These are phyloP conservation scores for Fusarium globosum DNA, from an alignment of 2,329 filamentous ascomycete species.

Conservation along the genomic window DNA sequence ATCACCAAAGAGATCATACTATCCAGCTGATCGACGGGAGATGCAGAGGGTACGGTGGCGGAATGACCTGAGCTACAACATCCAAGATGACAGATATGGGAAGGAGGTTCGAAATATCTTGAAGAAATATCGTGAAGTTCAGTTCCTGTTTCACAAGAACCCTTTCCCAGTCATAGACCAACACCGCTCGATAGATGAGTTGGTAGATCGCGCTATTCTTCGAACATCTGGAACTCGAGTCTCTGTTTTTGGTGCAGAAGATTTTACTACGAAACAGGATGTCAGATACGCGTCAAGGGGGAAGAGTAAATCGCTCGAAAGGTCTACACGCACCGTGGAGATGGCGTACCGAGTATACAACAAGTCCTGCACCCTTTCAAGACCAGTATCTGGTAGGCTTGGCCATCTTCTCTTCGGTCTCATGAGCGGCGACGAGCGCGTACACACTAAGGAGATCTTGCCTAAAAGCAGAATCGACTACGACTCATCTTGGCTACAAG, in stretches of 20 bases:
- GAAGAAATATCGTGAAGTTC: neutral
- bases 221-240: slow-evolving; percentile 16
- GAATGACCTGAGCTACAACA: slow-evolving; percentile 49
- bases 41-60: slow-evolving; percentile 64
- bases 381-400: neutral
- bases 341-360: neutral
- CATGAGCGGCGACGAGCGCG: neutral
- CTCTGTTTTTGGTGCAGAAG: slow-evolving; percentile 39
- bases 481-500: neutral
- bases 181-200: neutral
- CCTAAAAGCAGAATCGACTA: neutral
- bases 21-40: slow-evolving; percentile 50
- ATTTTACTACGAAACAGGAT: slow-evolving; percentile 19
- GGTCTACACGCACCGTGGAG: neutral
- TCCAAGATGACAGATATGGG: slow-evolving; percentile 59
- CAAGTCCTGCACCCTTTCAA: neutral
- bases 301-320: neutral
- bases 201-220: slow-evolving; percentile 32
- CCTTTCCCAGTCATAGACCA: fast-evolving
- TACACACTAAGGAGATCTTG: neutral
- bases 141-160: slow-evolving; percentile 20
- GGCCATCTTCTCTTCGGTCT: neutral
- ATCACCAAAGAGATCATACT: slow-evolving; percentile 54
- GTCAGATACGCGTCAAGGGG: slow-evolving; percentile 21
- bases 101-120: neutral